A percentile compares a stretch with the other conserved stretches of the same genome.
Evolutionary conservation across 805 yeast genomes (phyloP).

Genomic region (Candida coleopterorum): DNA sequence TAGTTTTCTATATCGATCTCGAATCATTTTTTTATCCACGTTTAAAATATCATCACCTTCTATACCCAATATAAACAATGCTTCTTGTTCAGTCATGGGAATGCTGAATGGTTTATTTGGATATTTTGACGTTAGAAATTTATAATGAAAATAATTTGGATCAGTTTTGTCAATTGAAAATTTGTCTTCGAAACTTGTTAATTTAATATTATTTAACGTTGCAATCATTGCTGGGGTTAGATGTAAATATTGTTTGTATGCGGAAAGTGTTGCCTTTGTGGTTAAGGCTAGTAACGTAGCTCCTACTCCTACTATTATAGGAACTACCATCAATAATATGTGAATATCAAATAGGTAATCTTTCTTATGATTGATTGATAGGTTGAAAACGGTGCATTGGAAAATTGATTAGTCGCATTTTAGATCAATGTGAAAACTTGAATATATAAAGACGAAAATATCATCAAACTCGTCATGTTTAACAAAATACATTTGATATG

Average conservation of each 20-base stretch:
- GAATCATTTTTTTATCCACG: slow-evolving; percentile 30
- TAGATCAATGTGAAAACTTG: too few species aligned
- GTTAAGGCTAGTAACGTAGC: slow-evolving; percentile 49
- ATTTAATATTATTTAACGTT: slow-evolving; percentile 24
- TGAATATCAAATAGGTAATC: neutral
- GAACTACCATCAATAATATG: slow-evolving; percentile 40
- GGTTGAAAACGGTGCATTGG: too few species aligned
- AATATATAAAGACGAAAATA: too few species aligned
- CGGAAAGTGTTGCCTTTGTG: slow-evolving; percentile 25
- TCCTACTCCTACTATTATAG: slow-evolving; percentile 52
- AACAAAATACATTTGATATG: too few species aligned
- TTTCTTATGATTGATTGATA: too few species aligned
- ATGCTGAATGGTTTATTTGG: slow-evolving; percentile 29
- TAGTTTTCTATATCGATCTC: slow-evolving; percentile 32
- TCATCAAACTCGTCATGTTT: too few species aligned
- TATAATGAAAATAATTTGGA: slow-evolving; percentile 13
- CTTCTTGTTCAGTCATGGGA: slow-evolving; percentile 42
- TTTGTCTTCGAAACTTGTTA: slow-evolving; percentile 10
- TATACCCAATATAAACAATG: slow-evolving; percentile 36
- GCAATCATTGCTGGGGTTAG: slow-evolving; percentile 35
- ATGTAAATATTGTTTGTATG: slow-evolving; percentile 24
- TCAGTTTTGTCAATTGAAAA: slow-evolving; percentile 10
- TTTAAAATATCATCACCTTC: slow-evolving; percentile 36
- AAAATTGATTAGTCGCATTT: too few species aligned
- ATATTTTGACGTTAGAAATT: slow-evolving; percentile 19